A percentile compares a stretch with the other conserved stretches of the same genome.
Evolutionary conservation across 148 eudicot species (phyloP).

Genomic region (Persicaria tinctoria): DNA sequence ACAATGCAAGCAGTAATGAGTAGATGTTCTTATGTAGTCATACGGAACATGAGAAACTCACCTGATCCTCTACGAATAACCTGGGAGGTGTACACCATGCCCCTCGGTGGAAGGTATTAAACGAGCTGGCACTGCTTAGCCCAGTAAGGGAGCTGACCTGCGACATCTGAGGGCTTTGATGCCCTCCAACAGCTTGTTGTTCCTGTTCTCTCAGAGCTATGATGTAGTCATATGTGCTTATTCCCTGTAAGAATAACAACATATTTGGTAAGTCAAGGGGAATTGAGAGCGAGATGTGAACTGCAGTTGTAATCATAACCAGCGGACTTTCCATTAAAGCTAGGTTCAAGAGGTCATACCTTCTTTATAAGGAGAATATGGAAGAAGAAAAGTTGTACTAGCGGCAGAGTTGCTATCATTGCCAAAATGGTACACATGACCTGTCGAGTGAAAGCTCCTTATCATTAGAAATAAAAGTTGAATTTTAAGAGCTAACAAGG

Average conservation of each 20-base stretch:
- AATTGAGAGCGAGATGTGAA: neutral
- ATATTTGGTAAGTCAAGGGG: neutral
- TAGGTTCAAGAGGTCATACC: constrained; percentile 24
- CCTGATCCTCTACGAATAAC: constrained; percentile 93
- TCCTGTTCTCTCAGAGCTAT: constrained; percentile 98
- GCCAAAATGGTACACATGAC: constrained; percentile 85
- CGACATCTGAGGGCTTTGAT: constrained; percentile 98
- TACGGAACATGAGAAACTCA: constrained; percentile 10
- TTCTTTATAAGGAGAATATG: constrained; percentile 95
- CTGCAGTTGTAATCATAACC: neutral
- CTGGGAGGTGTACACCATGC: constrained; percentile 99
- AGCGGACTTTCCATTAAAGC: neutral
- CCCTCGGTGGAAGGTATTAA: constrained; percentile 70
- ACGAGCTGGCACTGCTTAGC: constrained; percentile 92
- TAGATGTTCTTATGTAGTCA: neutral
- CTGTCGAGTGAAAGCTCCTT: constrained; percentile 30
- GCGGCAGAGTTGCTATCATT: constrained; percentile 88
- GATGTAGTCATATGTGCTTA: constrained; percentile 96
- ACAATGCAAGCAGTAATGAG: neutral
- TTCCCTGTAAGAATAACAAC: constrained; percentile 45
- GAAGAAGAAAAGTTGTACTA: constrained; percentile 96
- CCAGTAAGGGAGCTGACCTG: constrained; percentile 92
- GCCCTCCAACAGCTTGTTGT: constrained; percentile 75
- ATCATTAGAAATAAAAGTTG: neutral
- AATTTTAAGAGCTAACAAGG: neutral